Percentiles rank a stretch among this genome's conserved stretches.
These are phyloP conservation scores for Flaveria bidentis DNA, from an alignment of 129 eudicot species.

Conservation along the genomic window DNA sequence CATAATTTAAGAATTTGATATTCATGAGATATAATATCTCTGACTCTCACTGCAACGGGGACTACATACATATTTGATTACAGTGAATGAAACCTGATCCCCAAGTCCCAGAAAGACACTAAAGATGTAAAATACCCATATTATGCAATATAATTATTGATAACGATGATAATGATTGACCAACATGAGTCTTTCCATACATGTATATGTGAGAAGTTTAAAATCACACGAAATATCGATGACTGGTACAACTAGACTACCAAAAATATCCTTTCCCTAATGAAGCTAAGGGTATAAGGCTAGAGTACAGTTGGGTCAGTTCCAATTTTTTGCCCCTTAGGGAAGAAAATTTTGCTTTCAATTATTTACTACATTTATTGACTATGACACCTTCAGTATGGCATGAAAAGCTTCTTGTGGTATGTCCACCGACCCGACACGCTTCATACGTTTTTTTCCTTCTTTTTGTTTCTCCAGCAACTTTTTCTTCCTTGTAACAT, in stretches of 20 bases:
- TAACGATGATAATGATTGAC: not conserved
- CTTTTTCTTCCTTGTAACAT: constrained; percentile 84
- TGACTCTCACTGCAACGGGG: no score
- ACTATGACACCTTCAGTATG: constrained; percentile 75
- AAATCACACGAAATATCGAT: not conserved
- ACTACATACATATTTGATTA: no score
- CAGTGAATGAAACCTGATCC: not conserved
- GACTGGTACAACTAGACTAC: constrained; percentile 12
- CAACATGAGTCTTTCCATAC: not conserved
- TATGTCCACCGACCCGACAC: constrained; percentile 95
- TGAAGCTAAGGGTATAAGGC: constrained; percentile 19
- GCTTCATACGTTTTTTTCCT: constrained; percentile 98
- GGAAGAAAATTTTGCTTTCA: not conserved
- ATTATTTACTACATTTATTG: not conserved
- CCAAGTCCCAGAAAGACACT: not conserved
- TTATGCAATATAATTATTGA: no score
- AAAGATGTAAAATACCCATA: not conserved
- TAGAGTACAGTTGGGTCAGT: not conserved
- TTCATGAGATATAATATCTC: no score
- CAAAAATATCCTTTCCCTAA: not conserved
- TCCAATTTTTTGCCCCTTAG: not conserved
- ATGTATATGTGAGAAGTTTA: not conserved
- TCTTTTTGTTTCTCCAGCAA: constrained; percentile 94
- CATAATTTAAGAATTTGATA: no score
- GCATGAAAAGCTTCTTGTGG: constrained; percentile 97